Evolutionary conservation across 106 monocot genomes (phyloP).

Genomic region (Cymbidium sinense): DNA sequence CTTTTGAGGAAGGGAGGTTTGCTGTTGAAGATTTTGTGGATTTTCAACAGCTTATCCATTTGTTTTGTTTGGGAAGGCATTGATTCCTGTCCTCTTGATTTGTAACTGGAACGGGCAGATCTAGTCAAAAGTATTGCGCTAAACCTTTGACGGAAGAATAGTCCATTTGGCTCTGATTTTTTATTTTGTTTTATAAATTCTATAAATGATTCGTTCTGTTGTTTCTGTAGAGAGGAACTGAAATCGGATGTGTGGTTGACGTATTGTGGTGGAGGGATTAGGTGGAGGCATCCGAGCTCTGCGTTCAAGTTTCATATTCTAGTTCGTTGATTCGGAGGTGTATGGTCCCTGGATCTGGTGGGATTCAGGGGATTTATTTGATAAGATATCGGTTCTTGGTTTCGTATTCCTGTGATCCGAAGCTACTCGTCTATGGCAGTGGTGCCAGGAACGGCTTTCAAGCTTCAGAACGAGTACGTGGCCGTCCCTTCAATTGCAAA

Average conservation of each 20-base stretch:
- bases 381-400: not conserved
- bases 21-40: not conserved
- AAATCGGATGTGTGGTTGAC: not conserved
- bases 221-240: not conserved
- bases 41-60: not conserved
- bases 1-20: not conserved
- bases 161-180: not conserved
- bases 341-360: not conserved
- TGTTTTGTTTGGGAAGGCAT: not conserved
- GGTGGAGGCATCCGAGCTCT: not conserved
- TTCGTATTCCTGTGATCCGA: not conserved
- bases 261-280: not conserved
- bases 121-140: not conserved
- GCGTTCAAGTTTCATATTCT: not conserved
- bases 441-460: not conserved
- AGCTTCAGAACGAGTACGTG: conserved; percentile 2
- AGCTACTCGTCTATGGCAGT: not conserved
- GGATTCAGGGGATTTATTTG: not conserved
- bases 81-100: not conserved
- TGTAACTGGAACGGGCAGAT: not conserved
- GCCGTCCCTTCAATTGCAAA: not conserved
- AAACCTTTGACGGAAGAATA: not conserved
- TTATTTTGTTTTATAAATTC: too few relatives aligned
- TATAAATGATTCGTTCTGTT: too few relatives aligned
- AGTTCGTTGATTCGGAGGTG: not conserved